phyloP scores from a whole-genome alignment of 345 rosid species.

The Linum lewisii region DNA sequence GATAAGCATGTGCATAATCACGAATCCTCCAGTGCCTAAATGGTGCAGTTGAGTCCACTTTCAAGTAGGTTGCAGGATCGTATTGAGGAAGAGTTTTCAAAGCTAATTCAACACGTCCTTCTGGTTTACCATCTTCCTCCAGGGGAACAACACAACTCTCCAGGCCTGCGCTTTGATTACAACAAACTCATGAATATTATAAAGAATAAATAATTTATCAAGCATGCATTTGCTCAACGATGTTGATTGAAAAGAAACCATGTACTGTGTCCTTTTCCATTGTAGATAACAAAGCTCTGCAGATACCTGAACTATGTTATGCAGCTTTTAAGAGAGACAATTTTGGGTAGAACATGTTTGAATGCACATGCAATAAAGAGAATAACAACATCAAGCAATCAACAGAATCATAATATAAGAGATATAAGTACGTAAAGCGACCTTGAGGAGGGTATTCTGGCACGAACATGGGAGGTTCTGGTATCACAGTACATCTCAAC shows the following conservation, averaged over 20 bases:
- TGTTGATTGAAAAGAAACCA: background rate
- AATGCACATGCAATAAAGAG: background rate
- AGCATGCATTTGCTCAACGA: background rate
- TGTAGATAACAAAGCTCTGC: too few relatives aligned
- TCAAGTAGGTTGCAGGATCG: constrained; percentile 43
- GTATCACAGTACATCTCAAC: constrained; percentile 52
- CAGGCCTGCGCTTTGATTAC: constrained; percentile 31
- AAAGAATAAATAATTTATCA: background rate
- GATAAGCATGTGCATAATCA: constrained; percentile 74
- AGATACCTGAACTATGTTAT: too few relatives aligned
- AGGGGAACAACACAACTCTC: constrained; percentile 39
- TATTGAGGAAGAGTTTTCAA: constrained; percentile 59
- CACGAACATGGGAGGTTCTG: constrained; percentile 78
- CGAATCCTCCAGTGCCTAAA: constrained; percentile 86
- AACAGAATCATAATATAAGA: background rate
- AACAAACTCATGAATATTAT: constrained; percentile 2
- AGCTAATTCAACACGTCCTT: constrained; percentile 54
- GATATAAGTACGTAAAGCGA: constrained; percentile 11
- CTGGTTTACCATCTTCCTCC: constrained; percentile 58
- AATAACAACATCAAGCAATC: background rate
- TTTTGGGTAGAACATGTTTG: background rate
- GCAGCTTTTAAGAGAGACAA: too few relatives aligned
- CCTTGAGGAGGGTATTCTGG: constrained; percentile 87
- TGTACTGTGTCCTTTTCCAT: background rate
- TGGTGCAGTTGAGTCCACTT: constrained; percentile 22